Evolutionary conservation across 768 basidiomycete species (phyloP).

Genomic region (Amanita fuliginea): DNA sequence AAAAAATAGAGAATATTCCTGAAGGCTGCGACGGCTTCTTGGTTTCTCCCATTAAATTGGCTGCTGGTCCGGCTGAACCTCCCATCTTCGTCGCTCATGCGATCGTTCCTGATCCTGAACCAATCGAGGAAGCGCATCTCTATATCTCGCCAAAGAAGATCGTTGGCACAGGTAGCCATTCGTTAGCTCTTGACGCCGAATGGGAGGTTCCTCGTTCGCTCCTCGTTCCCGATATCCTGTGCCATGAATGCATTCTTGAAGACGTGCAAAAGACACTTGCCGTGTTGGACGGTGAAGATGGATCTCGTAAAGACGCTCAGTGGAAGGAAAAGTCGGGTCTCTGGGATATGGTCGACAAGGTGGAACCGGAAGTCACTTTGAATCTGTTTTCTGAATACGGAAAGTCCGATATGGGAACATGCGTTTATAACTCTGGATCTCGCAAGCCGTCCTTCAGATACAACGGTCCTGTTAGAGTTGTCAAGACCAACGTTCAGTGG

Average conservation of each 20-base stretch:
- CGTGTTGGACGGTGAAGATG: conserved; percentile 17
- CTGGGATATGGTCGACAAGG: background rate
- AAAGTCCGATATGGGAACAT: background rate
- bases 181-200: conserved; percentile 36
- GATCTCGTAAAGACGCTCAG: conserved; percentile 7
- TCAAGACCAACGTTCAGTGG: conserved; percentile 18
- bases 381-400: background rate
- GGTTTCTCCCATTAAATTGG: conserved; percentile 3
- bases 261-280: conserved; percentile 14
- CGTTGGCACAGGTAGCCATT: conserved; percentile 41
- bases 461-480: conserved; percentile 15
- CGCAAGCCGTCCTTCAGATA: conserved; percentile 6
- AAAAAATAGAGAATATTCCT: background rate
- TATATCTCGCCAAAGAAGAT: conserved; percentile 27
- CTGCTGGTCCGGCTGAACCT: conserved; percentile 11
- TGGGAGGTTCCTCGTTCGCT: conserved; percentile 38
- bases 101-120: conserved; percentile 13
- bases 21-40: conserved; percentile 8
- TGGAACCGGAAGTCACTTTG: background rate
- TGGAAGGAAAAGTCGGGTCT: conserved; percentile 11
- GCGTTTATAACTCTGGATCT: background rate
- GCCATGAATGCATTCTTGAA: conserved; percentile 24
- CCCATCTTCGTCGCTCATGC: conserved; percentile 19
- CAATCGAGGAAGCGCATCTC: conserved; percentile 32
- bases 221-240: conserved; percentile 23